Conservation (phyloP, 1,284 basidiomycete genomes). For the Pisolithus thermaeus region DNA sequence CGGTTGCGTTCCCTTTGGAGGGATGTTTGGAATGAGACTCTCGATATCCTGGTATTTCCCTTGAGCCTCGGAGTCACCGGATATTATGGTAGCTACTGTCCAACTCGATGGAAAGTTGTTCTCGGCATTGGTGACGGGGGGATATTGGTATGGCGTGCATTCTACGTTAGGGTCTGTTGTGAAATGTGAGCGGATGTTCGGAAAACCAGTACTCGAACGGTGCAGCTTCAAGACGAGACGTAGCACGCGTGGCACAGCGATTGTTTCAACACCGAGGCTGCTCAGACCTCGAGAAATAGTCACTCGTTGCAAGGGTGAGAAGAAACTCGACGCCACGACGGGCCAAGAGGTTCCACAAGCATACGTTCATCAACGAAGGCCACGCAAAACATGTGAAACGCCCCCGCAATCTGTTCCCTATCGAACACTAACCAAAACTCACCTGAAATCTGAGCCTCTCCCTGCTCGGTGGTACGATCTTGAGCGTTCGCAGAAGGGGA, state of each 20-base stretch:
- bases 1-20: constrained; percentile 26
- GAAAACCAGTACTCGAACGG: neutral
- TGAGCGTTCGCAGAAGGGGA: neutral
- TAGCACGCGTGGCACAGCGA: no score
- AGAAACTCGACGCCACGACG: no score
- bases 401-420: no score
- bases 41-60: constrained; percentile 26
- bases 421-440: neutral
- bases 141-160: constrained; percentile 36
- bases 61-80: constrained; percentile 39
- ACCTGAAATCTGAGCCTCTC: constrained; percentile 3
- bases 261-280: no score
- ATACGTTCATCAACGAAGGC: no score
- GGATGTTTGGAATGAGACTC: constrained; percentile 20
- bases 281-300: no score
- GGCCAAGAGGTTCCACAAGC: no score
- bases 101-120: constrained; percentile 40
- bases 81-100: constrained; percentile 36
- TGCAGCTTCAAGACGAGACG: neutral
- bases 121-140: constrained; percentile 33
- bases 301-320: no score
- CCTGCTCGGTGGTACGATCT: constrained; percentile 1
- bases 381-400: no score
- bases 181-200: neutral
- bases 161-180: constrained; percentile 26